phyloP scores from a whole-genome alignment of 2,329 filamentous ascomycete genomes.

The Colletotrichum sojae region DNA sequence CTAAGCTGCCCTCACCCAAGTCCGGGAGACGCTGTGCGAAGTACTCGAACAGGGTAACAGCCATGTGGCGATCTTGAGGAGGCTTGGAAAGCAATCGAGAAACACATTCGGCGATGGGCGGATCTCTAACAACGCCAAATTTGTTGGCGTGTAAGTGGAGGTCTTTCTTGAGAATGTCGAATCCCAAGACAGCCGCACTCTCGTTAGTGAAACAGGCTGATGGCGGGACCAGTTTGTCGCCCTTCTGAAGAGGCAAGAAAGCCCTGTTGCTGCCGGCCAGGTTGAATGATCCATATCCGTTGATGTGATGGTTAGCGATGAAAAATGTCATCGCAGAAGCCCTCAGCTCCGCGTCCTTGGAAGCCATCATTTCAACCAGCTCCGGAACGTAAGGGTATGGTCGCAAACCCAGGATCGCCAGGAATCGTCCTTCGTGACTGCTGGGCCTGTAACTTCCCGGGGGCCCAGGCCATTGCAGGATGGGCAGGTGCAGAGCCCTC shows the following conservation, averaged over 20 bases:
- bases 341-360: constrained; percentile 70
- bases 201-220: constrained; percentile 87
- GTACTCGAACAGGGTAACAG: constrained; percentile 84
- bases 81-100: constrained; percentile 80
- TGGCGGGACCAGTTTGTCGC: constrained; percentile 77
- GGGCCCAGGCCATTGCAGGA: constrained; percentile 85
- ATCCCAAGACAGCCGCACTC: constrained; percentile 82
- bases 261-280: constrained; percentile 67
- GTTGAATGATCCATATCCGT: constrained; percentile 79
- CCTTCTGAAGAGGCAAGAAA: constrained; percentile 81
- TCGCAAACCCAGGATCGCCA: constrained; percentile 80
- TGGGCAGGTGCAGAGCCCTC: constrained; percentile 78
- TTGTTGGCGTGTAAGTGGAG: constrained; percentile 80
- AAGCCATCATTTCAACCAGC: constrained; percentile 83
- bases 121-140: constrained; percentile 88
- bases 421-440: constrained; percentile 81
- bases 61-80: constrained; percentile 76
- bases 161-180: constrained; percentile 81
- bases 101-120: constrained; percentile 83
- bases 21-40: constrained; percentile 84
- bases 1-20: constrained; percentile 72
- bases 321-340: constrained; percentile 85
- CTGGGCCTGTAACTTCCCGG: constrained; percentile 73
- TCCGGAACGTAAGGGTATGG: constrained; percentile 79
- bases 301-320: constrained; percentile 82